Evolutionary conservation across 495 filamentous ascomycete species (phyloP).

Genomic region (Hamigera avellanea): DNA sequence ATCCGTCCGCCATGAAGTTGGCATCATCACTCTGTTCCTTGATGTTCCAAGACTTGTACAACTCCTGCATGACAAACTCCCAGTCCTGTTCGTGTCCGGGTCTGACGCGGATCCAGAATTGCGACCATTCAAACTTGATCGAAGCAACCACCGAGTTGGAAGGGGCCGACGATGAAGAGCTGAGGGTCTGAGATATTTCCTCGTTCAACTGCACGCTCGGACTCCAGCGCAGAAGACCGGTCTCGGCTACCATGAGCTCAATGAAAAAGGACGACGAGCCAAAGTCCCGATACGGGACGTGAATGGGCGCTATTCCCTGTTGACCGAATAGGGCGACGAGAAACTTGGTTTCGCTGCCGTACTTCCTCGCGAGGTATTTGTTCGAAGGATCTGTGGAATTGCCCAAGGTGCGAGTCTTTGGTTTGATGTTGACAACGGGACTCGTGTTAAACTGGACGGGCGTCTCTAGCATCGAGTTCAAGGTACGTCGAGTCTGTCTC

Average conservation of each 20-base stretch:
- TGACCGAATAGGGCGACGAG: constrained; percentile 1
- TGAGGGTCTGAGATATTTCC: neutral
- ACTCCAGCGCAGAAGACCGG: neutral
- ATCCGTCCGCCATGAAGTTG: neutral
- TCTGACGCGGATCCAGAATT: constrained; percentile 4
- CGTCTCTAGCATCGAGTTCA: too few relatives aligned
- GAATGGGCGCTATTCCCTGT: neutral
- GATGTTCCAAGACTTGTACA: constrained; percentile 3
- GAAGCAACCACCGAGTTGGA: constrained; percentile 3
- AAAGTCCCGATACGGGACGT: constrained; percentile 2
- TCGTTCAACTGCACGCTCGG: constrained; percentile 1
- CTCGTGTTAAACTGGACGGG: too few relatives aligned
- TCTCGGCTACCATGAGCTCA: constrained; percentile 1
- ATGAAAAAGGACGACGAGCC: constrained; percentile 5
- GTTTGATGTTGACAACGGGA: too few relatives aligned
- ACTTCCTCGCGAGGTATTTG: too few relatives aligned
- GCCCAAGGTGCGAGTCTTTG: too few relatives aligned
- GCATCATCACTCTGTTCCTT: neutral
- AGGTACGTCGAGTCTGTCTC: too few relatives aligned
- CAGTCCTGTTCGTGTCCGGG: constrained; percentile 6
- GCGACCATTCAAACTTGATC: constrained; percentile 5
- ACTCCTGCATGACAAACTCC: constrained; percentile 1
- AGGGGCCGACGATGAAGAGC: neutral
- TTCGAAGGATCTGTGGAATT: too few relatives aligned
- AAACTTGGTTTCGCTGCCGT: neutral